phyloP scores from a whole-genome alignment of 768 basidiomycete genomes.

The Xerocomellus amylosporus region DNA sequence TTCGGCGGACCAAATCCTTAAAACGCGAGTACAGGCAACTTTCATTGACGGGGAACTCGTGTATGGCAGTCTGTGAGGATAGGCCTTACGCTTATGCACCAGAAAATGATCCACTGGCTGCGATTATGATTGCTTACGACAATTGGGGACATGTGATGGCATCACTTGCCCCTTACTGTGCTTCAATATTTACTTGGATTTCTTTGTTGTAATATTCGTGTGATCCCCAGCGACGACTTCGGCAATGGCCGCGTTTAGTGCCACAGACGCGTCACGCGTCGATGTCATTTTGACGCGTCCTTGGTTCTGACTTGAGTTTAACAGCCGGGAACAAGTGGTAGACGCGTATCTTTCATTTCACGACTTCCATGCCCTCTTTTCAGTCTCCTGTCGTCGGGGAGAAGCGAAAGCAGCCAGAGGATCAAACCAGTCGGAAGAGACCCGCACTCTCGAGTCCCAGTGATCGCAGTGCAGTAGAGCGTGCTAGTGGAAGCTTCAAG shows the following conservation, averaged over 20 bases:
- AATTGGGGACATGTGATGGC: neutral
- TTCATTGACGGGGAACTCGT: constrained; percentile 69
- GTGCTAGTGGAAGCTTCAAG: constrained; percentile 13
- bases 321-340: too few species aligned
- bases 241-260: constrained; percentile 12
- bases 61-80: constrained; percentile 43
- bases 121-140: neutral
- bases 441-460: constrained; percentile 24
- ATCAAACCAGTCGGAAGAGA: constrained; percentile 29
- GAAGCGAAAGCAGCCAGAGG: constrained; percentile 29
- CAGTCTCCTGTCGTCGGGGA: constrained; percentile 22
- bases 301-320: too few species aligned
- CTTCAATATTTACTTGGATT: neutral
- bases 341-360: neutral
- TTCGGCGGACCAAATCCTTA: constrained; percentile 54
- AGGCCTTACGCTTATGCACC: neutral
- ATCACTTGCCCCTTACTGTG: neutral
- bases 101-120: too few species aligned
- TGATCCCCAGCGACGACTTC: neutral
- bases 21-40: constrained; percentile 68
- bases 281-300: constrained; percentile 3
- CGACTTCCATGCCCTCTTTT: constrained; percentile 20
- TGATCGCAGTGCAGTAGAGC: constrained; percentile 3
- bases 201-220: neutral
- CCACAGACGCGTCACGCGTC: constrained; percentile 30